Base-by-base conservation (phyloP, 2,329 filamentous ascomycete species). In the Aspergillus sp. region DNA sequence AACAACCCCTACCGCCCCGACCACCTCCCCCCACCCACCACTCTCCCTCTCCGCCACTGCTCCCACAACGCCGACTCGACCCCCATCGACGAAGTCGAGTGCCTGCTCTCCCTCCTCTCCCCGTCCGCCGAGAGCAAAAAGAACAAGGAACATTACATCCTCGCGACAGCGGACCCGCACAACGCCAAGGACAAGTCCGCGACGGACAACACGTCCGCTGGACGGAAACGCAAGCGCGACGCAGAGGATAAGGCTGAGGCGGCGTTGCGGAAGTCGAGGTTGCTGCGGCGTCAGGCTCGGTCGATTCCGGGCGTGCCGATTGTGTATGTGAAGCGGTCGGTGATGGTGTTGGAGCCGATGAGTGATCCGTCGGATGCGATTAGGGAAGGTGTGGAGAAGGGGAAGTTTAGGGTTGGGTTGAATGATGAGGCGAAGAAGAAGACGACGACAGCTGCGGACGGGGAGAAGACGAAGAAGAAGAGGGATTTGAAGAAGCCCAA, bases 321-420 rank as follows among this genome's bases (percentile, higher is more conserved):
- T 27, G 76, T 82, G 47, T 82, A 81, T 66, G 80, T 82, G 32
- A 82, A 82, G 70, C 73, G 80, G 50, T 81, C 79, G 15, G 80
- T 82, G 7, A 82, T 82, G 80, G 75, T 82, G 13, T 66, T 82
- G 58, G 80, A 82, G 67, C 80, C 80, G 13, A 72, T 82, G 73
- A 81, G 79, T 57, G 73, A 68, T 19, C 70, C 72, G 1, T 81
- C 78, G 13, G 77, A 79, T 64, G 70, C 70, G 21, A 70, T 80
- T 11, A 71, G 78, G 39, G 75, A 80, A 50, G 76, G 75, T 1
- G 70, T 75, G n/a, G 80, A 82, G 70, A 76, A 71, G 61, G 77
- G 76, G 41, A 82, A 82, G 65, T 80, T 82, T 62, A 74, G 75
- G 48, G 74, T 72, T 41, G 80, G 80, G 1, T 62, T 82, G 62